A percentile compares a stretch with the other conserved stretches of the same genome.
Evolutionary conservation across 495 filamentous ascomycete species (phyloP).

Genomic region (Daldinia childiae): DNA sequence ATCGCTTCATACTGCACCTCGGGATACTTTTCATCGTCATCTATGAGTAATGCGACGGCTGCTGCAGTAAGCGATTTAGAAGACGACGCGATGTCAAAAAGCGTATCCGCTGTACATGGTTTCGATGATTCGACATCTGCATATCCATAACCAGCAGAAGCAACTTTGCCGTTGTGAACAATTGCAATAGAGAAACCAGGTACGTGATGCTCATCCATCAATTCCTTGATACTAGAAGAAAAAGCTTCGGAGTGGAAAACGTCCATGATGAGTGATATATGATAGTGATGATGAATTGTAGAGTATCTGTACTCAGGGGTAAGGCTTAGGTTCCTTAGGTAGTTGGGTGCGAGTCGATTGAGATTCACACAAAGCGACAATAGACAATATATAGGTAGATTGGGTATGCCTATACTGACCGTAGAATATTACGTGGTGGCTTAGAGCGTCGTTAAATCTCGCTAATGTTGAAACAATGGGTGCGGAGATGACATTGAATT

Average conservation of each 20-base stretch:
- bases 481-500: not conserved
- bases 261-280: not conserved
- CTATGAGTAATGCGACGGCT: slow-evolving; percentile 57
- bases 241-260: slow-evolving; percentile 2
- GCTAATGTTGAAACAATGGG: not conserved
- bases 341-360: not conserved
- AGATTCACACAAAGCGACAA: not conserved
- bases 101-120: slow-evolving; percentile 53
- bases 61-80: slow-evolving; percentile 66
- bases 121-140: slow-evolving; percentile 37
- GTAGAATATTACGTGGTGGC: not conserved
- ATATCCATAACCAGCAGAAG: slow-evolving; percentile 36
- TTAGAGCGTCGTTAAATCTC: not conserved
- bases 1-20: slow-evolving; percentile 59
- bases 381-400: not conserved
- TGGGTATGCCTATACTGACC: not conserved
- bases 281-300: not conserved
- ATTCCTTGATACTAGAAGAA: slow-evolving; percentile 43
- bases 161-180: slow-evolving; percentile 50
- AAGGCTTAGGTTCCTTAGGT: not conserved
- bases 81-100: slow-evolving; percentile 54
- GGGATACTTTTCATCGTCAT: slow-evolving; percentile 49
- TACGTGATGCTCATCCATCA: slow-evolving; percentile 55
- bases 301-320: not conserved
- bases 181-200: slow-evolving; percentile 60